These are phyloP conservation scores for Pholiota adiposa DNA, from an alignment of 1,284 basidiomycete species.

Conservation along the genomic window DNA sequence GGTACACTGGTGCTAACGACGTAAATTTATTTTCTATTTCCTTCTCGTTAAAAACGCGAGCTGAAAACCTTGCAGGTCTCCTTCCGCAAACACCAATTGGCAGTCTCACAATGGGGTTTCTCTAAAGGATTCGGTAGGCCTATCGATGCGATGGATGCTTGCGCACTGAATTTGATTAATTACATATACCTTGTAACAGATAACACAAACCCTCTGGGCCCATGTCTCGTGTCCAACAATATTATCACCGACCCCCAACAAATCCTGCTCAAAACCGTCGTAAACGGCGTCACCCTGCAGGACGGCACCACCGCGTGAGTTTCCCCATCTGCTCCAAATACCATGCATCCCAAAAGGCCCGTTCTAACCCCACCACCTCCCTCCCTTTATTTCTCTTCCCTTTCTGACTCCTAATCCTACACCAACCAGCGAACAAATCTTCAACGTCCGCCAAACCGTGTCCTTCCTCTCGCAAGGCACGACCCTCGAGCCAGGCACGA, in stretches of 20 bases:
- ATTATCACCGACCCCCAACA: conserved; percentile 73
- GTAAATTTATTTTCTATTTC: conserved; percentile 40
- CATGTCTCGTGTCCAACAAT: conserved; percentile 71
- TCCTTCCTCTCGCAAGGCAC: conserved; percentile 86
- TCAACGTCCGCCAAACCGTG: conserved; percentile 72
- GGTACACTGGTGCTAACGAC: conserved; percentile 82
- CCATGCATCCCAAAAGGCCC: conserved; percentile 15
- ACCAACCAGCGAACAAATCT: conserved; percentile 73
- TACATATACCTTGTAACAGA: conserved; percentile 41
- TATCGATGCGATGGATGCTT: background rate
- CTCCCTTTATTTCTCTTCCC: too few relatives aligned
- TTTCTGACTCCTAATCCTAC: background rate
- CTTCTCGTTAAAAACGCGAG: background rate
- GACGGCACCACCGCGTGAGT: conserved; percentile 74
- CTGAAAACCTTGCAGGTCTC: conserved; percentile 57
- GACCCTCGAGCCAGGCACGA: conserved; percentile 80
- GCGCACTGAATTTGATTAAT: background rate
- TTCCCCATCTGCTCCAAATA: conserved; percentile 23
- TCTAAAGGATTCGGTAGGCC: conserved; percentile 79
- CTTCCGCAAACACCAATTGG: conserved; percentile 79
- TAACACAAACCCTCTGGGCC: conserved; percentile 78
- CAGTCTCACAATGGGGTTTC: conserved; percentile 82
- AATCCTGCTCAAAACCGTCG: conserved; percentile 63
- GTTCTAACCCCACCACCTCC: conserved; percentile 1
- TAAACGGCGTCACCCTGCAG: conserved; percentile 76